Conservation (phyloP, 2,329 filamentous ascomycete genomes). For the Didymella sp. region DNA sequence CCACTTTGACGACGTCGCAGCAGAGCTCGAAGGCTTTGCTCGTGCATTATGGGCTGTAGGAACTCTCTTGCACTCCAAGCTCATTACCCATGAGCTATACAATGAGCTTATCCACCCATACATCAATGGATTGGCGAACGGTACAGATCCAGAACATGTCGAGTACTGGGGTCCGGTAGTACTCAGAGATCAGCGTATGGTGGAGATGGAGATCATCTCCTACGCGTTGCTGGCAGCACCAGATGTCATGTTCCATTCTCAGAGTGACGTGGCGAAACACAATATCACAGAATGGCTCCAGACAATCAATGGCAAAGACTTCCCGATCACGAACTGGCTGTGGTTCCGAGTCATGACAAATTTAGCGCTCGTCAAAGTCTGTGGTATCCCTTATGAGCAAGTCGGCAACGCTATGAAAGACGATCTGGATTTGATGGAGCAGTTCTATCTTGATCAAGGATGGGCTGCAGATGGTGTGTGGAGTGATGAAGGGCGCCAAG, state of each 20-base stretch:
- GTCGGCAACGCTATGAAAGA: constrained; percentile 50
- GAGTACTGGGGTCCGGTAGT: constrained; percentile 59
- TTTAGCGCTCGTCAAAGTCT: constrained; percentile 54
- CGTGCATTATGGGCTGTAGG: constrained; percentile 46
- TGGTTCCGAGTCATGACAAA: constrained; percentile 63
- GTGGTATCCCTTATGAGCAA: constrained; percentile 47
- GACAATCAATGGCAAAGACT: constrained; percentile 54
- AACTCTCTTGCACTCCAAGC: constrained; percentile 33
- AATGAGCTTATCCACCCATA: constrained; percentile 37
- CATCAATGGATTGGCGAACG: constrained; percentile 42
- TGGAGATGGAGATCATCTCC: constrained; percentile 61
- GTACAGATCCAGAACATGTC: constrained; percentile 42
- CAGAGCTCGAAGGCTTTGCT: constrained; percentile 46
- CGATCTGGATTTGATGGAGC: constrained; percentile 55
- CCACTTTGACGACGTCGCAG: constrained; percentile 47
- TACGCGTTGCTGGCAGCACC: constrained; percentile 58
- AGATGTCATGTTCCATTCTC: constrained; percentile 43
- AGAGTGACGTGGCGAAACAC: constrained; percentile 38
- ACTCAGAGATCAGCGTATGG: constrained; percentile 61
- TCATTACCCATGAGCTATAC: constrained; percentile 23
- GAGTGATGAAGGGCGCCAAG: constrained; percentile 51
- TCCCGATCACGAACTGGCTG: constrained; percentile 60
- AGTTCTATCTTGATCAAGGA: constrained; percentile 55
- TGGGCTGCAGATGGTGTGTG: constrained; percentile 60
- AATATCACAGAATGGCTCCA: constrained; percentile 55